Evolutionary conservation across 169 alveolate species (phyloP).

Genomic region (Cryptosporidium felis): DNA sequence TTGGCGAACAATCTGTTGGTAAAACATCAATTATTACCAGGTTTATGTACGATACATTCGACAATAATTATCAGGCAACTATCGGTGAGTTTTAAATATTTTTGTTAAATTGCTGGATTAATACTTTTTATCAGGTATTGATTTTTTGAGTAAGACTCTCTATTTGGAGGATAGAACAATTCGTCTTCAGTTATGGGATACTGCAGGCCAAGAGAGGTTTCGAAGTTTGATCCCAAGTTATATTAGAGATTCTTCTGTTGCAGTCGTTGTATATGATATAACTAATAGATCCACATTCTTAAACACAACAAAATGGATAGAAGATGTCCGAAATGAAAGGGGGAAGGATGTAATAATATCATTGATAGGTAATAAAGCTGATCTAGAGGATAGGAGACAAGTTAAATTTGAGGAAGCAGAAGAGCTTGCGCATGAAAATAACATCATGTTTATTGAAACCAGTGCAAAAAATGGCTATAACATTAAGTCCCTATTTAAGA

Average conservation of each 20-base stretch:
- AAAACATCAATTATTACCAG: slow-evolving; percentile 97
- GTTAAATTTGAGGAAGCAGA: slow-evolving; percentile 90
- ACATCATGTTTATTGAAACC: slow-evolving; percentile 92
- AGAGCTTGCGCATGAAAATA: slow-evolving; percentile 88
- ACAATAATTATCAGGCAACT: slow-evolving; percentile 91
- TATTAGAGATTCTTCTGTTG: slow-evolving; percentile 96
- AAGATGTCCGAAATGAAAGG: slow-evolving; percentile 94
- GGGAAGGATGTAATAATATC: slow-evolving; percentile 95
- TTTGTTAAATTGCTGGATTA: neutral
- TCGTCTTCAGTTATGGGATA: slow-evolving; percentile 97
- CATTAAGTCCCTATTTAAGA: slow-evolving; percentile 88
- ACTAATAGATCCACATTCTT: slow-evolving; percentile 89
- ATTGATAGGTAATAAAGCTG: slow-evolving; percentile 97
- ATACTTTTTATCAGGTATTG: slow-evolving; percentile 88
- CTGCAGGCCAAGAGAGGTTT: slow-evolving; percentile 98
- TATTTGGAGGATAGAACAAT: slow-evolving; percentile 94
- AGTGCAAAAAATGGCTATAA: slow-evolving; percentile 97
- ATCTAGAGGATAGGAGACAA: slow-evolving; percentile 91
- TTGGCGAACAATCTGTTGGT: slow-evolving; percentile 97
- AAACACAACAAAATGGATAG: slow-evolving; percentile 94
- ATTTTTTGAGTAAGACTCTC: slow-evolving; percentile 94
- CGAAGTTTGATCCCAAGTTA: slow-evolving; percentile 95
- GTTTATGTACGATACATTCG: slow-evolving; percentile 96
- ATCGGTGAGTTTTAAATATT: slow-evolving; percentile 64
- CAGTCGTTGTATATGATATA: slow-evolving; percentile 94